Base-by-base conservation (phyloP, 768 basidiomycete genomes). In the Lactifluus rugatus region DNA sequence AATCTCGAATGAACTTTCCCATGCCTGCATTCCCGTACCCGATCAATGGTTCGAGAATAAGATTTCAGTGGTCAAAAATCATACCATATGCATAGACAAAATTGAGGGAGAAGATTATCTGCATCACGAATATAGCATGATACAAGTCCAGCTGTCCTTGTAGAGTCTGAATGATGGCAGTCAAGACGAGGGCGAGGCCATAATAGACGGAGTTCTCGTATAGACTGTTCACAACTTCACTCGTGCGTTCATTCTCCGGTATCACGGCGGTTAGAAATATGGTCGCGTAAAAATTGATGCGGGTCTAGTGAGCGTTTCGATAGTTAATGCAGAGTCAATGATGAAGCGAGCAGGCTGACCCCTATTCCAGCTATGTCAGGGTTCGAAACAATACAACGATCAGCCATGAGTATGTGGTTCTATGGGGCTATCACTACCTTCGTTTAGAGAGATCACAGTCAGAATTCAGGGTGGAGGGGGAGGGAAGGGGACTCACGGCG, bases 111-210 rank as follows among this genome's bases (percentile, higher is more conserved):
- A 49, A 42, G 16, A 44, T 45, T 2, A 49, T 48, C 19, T 54
- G 52, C 58, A 59, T 54, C 19, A 59, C 58, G 23, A 59, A 54
- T 11, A 59, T 59, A 2, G 58, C 58, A 54, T 59, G 58, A 49
- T 54, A 59, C 16, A 59, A 21, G 41, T 54, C 58, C 9, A 59
- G 42, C 25, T 54, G 52, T 3, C 28, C 11, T n/a, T 59, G 48
- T 4, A 49, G 6, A 32, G 52, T 58, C 37, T 54, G 52, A 3
- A 58, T 32, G 25, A 42, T 41, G 14, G 52, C 47, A 8, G 58
- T 54, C n/a, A 59, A 21, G 39, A 54, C 45, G 28, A 58, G 57
- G 23, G 34, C 28, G 16, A 57, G 56, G 6, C 50, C 50, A 17
- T 52, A 37, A 4, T 52, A 26, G 16, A 53, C 51, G 11, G 57